These are phyloP conservation scores for Amniculicola lignicola DNA, from an alignment of 495 filamentous ascomycete genomes.

Conservation along the genomic window DNA sequence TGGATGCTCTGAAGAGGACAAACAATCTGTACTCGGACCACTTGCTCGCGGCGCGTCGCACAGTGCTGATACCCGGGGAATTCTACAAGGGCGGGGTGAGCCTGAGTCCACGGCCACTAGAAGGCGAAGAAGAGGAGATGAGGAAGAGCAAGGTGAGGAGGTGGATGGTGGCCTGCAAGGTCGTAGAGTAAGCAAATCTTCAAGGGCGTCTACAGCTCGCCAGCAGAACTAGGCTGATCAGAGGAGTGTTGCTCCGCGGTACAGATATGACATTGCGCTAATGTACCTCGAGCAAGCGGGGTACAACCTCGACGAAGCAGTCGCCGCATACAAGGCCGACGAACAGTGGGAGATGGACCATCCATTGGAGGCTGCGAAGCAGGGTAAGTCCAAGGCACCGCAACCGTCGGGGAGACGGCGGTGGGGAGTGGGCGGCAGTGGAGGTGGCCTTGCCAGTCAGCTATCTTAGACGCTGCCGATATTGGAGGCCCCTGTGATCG, in stretches of 20 bases:
- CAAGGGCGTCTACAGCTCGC: not conserved
- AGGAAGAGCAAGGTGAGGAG: conserved; percentile 62
- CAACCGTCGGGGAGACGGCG: conserved; percentile 9
- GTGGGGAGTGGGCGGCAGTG: conserved; percentile 30
- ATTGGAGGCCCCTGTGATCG: no score
- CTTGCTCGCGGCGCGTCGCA: conserved; percentile 61
- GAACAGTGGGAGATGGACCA: conserved; percentile 69
- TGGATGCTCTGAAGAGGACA: conserved; percentile 50
- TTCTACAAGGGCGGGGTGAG: conserved; percentile 61
- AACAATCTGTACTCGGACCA: conserved; percentile 66
- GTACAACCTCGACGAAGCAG: conserved; percentile 62
- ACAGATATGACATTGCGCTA: conserved; percentile 65
- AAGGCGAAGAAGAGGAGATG: conserved; percentile 65
- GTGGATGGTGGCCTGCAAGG: conserved; percentile 70
- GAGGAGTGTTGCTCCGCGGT: conserved; percentile 36
- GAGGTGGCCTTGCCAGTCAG: conserved; percentile 29
- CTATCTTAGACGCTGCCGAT: conserved; percentile 20
- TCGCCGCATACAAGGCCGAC: conserved; percentile 60
- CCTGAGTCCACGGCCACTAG: conserved; percentile 61
- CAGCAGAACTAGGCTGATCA: conserved; percentile 11
- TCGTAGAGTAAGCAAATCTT: conserved; percentile 54
- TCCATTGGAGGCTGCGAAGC: conserved; percentile 50
- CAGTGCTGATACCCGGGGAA: conserved; percentile 63
- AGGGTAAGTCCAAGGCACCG: conserved; percentile 38
- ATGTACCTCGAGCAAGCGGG: conserved; percentile 64